Conservation (phyloP, 78 protist genomes). For the Speleostelium caveatum region DNA sequence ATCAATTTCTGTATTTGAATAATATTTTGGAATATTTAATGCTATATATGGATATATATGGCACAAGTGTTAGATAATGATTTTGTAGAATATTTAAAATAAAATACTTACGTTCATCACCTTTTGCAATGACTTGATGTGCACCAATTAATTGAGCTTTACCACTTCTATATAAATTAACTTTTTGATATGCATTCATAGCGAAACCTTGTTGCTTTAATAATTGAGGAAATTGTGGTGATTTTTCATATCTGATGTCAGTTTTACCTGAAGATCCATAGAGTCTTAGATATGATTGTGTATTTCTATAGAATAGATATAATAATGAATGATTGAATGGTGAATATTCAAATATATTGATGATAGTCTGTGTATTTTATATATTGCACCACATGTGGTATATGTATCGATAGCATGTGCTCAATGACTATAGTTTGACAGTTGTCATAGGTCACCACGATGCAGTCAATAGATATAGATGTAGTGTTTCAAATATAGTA, state of each 20-base stretch:
- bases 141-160: slow-evolving; percentile 4
- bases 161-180: slow-evolving; percentile 4
- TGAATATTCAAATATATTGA: neutral
- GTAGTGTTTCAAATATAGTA: neutral
- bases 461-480: neutral
- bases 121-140: slow-evolving; percentile 16
- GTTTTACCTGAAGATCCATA: neutral
- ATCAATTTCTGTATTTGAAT: slow-evolving; percentile 32
- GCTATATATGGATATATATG: neutral
- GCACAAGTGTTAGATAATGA: neutral
- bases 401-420: neutral
- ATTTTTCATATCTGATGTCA: slow-evolving; percentile 31
- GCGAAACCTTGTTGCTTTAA: slow-evolving; percentile 11
- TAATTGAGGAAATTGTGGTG: slow-evolving; percentile 29
- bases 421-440: neutral
- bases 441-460: neutral
- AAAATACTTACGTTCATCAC: slow-evolving; percentile 1
- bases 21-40: slow-evolving; percentile 30
- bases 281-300: slow-evolving; percentile 11
- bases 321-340: no score
- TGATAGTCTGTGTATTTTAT: neutral
- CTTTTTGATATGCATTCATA: slow-evolving; percentile 22
- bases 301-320: slow-evolving; percentile 7
- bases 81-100: neutral
- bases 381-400: no score